Evolutionary conservation across 148 eudicot genomes (phyloP).

Genomic region (Fagopyrum tataricum): DNA sequence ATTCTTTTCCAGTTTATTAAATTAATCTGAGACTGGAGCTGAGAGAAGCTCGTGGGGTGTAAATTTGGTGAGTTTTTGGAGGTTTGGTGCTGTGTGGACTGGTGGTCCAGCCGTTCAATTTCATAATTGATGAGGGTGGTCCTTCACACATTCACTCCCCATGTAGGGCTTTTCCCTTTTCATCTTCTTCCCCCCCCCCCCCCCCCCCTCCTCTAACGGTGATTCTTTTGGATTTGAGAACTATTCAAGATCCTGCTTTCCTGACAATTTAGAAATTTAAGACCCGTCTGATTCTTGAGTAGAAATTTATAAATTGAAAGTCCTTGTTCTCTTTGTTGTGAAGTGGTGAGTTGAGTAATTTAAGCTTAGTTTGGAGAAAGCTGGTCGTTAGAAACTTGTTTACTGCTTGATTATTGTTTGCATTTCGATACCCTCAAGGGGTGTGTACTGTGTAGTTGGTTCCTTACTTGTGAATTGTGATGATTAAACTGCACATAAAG

Average conservation of each 20-base stretch:
- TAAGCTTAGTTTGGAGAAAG: neutral
- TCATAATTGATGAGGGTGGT: constrained; percentile 14
- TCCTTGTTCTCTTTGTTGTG: neutral
- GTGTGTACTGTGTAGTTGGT: neutral
- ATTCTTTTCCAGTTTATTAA: neutral
- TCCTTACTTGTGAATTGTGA: neutral
- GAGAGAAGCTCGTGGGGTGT: constrained; percentile 1
- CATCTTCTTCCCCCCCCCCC: neutral
- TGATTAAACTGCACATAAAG: neutral
- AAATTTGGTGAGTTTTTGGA: constrained; percentile 5
- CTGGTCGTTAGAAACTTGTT: neutral
- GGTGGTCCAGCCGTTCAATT: constrained; percentile 12
- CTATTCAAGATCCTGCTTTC: neutral
- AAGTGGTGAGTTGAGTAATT: neutral
- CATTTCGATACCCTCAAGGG: neutral
- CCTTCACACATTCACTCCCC: constrained; percentile 7
- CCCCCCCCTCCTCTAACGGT: neutral
- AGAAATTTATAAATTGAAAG: neutral
- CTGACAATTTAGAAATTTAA: neutral
- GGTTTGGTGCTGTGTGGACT: neutral
- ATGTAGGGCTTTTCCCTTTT: neutral
- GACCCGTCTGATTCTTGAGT: neutral
- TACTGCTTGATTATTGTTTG: neutral
- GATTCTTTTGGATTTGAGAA: neutral
- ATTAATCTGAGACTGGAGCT: neutral